Conservation (phyloP, 225 moss, liverwort and hornwort genomes). For the Straminergon stramineum region DNA sequence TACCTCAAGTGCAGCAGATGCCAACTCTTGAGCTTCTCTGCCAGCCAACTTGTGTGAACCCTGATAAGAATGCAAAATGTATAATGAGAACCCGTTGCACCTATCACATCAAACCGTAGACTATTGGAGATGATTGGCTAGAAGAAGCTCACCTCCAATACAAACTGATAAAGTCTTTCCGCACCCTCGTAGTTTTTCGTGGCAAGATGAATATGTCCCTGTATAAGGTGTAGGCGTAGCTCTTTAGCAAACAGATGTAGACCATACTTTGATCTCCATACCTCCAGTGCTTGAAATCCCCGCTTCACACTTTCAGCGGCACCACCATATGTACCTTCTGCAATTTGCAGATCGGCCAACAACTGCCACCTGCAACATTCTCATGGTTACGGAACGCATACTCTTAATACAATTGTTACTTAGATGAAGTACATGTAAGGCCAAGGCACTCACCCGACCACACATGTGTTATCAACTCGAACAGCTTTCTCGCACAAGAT, state of each 20-base stretch:
- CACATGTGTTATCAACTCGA: constrained; percentile 66
- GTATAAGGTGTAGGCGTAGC: constrained; percentile 47
- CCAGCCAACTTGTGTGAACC: constrained; percentile 32
- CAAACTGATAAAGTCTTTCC: constrained; percentile 44
- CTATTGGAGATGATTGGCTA: neutral
- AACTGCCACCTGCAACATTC: constrained; percentile 77
- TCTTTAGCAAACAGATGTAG: constrained; percentile 48
- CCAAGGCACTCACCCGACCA: constrained; percentile 53
- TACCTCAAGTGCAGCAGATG: constrained; percentile 68
- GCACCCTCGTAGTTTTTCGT: constrained; percentile 45
- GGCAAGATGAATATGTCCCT: constrained; percentile 58
- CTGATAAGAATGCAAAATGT: constrained; percentile 19
- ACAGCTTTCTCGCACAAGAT: constrained; percentile 71
- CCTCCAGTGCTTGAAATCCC: constrained; percentile 53
- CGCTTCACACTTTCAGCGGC: constrained; percentile 74
- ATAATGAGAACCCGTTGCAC: neutral
- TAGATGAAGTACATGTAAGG: neutral
- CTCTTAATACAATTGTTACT: neutral
- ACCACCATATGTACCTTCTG: constrained; percentile 48
- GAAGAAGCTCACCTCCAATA: constrained; percentile 60
- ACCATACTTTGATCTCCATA: constrained; percentile 58
- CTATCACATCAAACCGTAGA: neutral
- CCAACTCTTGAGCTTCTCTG: constrained; percentile 37
- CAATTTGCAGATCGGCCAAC: constrained; percentile 65
- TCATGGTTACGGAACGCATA: constrained; percentile 3